phyloP scores from a whole-genome alignment of 208 protist genomes.

The Leishmania turanica region DNA sequence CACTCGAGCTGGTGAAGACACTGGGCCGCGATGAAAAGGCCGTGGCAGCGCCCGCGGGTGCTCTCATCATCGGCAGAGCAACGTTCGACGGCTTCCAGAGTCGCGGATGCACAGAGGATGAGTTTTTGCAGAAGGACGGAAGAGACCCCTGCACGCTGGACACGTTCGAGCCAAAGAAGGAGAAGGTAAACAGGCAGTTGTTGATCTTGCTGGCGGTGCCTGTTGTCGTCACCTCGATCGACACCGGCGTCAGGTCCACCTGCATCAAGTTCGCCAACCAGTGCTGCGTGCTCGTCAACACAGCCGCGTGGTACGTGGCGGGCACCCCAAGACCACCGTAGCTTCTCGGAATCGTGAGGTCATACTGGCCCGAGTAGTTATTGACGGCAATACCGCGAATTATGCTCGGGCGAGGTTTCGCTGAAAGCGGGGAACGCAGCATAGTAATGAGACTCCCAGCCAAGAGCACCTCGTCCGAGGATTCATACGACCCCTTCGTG shows the following conservation, averaged over 20 bases:
- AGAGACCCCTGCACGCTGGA: constrained; percentile 5
- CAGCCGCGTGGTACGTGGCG: constrained; percentile 1
- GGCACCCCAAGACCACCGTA: constrained; percentile 23
- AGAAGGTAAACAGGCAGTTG: constrained; percentile 33
- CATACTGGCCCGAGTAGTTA: background rate
- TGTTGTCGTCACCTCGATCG: constrained; percentile 17
- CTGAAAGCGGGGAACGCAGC: background rate
- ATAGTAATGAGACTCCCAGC: background rate
- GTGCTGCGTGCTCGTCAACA: background rate
- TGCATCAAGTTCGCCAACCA: constrained; percentile 24
- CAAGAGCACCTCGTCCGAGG: constrained; percentile 8
- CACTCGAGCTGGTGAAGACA: background rate
- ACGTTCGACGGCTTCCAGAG: background rate
- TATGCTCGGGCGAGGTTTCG: background rate
- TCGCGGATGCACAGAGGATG: too few relatives aligned
- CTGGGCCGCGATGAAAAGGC: background rate
- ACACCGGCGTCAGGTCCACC: constrained; percentile 11
- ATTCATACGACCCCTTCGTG: background rate
- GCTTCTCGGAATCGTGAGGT: constrained; percentile 9
- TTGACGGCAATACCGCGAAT: constrained; percentile 16
- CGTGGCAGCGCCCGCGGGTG: background rate
- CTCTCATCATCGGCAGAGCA: background rate
- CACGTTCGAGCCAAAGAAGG: constrained; percentile 28
- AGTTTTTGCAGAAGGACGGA: background rate
- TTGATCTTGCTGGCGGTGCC: background rate